Conservation (phyloP, 768 basidiomycete species). For the Favolaschia claudopus region DNA sequence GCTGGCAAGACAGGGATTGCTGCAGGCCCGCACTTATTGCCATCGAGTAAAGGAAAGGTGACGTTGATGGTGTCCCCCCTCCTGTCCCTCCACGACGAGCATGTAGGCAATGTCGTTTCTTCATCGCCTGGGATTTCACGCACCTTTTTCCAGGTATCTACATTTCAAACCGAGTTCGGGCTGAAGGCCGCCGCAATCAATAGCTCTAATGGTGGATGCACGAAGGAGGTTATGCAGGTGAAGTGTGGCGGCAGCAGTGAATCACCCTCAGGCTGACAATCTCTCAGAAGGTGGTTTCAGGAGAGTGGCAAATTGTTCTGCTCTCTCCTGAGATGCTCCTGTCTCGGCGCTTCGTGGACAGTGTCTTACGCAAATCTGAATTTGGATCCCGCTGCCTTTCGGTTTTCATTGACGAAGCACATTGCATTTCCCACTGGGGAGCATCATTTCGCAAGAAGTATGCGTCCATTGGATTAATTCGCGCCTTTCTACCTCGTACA, state of each 20-base stretch:
- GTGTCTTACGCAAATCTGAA: conserved; percentile 2
- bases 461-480: conserved; percentile 33
- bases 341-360: conserved; percentile 5
- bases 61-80: conserved; percentile 1
- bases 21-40: conserved; percentile 14
- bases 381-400: not conserved
- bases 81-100: conserved; percentile 11
- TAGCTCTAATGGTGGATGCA: conserved; percentile 14
- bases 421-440: conserved; percentile 48
- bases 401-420: conserved; percentile 37
- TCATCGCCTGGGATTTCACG: too few relatives aligned
- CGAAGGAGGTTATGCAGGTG: not conserved
- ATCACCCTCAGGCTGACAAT: not conserved
- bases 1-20: conserved; percentile 14
- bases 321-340: conserved; percentile 11
- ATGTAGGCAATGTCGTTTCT: too few relatives aligned
- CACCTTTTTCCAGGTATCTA: too few relatives aligned
- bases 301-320: conserved; percentile 6
- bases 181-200: conserved; percentile 12
- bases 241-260: not conserved
- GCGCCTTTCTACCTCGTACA: conserved; percentile 36
- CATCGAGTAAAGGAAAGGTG: conserved; percentile 12
- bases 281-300: not conserved
- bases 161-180: conserved; percentile 2
- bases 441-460: conserved; percentile 43